Percentiles rank a stretch among this genome's conserved stretches.
phyloP scores from a whole-genome alignment of 1,284 basidiomycete species.

The Peniophora sp. region DNA sequence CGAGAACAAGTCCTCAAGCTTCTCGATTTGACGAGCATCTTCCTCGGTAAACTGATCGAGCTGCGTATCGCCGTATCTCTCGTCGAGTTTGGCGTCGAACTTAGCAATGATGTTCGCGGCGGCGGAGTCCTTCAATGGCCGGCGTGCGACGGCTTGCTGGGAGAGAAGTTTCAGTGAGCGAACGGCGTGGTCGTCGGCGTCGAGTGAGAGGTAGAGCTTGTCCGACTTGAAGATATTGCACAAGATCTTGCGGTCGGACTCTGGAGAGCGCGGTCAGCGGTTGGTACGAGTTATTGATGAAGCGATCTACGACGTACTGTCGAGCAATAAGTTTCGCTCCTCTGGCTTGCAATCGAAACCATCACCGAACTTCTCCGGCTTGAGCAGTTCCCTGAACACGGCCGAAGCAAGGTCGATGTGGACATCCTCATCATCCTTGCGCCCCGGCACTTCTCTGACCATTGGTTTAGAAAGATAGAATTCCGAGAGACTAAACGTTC shows the following conservation, averaged over 20 bases:
- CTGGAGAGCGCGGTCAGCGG: slow-evolving; percentile 27
- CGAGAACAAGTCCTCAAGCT: slow-evolving; percentile 54
- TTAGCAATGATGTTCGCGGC: slow-evolving; percentile 65
- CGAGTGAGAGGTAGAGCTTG: slow-evolving; percentile 71
- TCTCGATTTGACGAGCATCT: slow-evolving; percentile 52
- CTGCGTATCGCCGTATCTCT: slow-evolving; percentile 44
- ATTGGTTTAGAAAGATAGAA: background rate
- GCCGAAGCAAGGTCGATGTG: slow-evolving; percentile 79
- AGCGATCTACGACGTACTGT: slow-evolving; percentile 10
- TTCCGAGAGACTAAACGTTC: slow-evolving; percentile 1
- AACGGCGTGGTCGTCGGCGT: slow-evolving; percentile 53
- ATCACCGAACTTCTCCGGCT: slow-evolving; percentile 35
- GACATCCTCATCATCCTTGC: slow-evolving; percentile 39
- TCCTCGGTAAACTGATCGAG: slow-evolving; percentile 64
- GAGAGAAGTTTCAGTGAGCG: slow-evolving; percentile 58
- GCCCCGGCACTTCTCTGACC: slow-evolving; percentile 27
- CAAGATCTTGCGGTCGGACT: slow-evolving; percentile 75
- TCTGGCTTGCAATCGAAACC: slow-evolving; percentile 11
- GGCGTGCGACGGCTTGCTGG: slow-evolving; percentile 47
- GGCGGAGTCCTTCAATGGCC: slow-evolving; percentile 61
- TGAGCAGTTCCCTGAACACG: slow-evolving; percentile 60
- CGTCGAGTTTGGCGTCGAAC: slow-evolving; percentile 54
- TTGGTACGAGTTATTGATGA: too few species aligned
- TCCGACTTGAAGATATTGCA: slow-evolving; percentile 59
- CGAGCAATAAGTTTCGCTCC: slow-evolving; percentile 2